Base-by-base conservation (phyloP, 2,329 filamentous ascomycete genomes). In the Leptographium galeiforme region DNA sequence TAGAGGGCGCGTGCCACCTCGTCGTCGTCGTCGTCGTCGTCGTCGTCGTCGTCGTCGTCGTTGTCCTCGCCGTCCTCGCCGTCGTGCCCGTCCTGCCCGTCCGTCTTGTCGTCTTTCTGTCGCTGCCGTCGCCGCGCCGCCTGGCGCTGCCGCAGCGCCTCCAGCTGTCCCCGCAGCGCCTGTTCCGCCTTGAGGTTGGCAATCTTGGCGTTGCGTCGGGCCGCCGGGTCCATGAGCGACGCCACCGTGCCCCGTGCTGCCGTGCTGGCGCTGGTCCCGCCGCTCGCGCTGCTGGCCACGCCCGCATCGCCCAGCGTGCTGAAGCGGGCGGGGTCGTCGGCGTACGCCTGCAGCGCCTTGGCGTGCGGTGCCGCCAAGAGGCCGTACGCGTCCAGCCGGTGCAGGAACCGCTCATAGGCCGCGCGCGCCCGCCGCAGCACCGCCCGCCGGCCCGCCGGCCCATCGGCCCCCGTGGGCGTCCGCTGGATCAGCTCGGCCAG, bases 101-200 rank as follows among this genome's bases (percentile, higher is more conserved):
- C 54, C 67, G 18, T 45, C 49, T 44, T 40, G 6, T 25, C 50
- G 51, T 46, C 50, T 45, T 51, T 54, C 38, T 43, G 54, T n/a
- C 41, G 32, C 49, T 25, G 47, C 41, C 51, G 50, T 13, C 54
- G 52, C n/a, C 52, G 47, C 50, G 53, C 55, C 11, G 50, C 61
- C 44, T 72, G 71, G 44, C 74, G 70, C 39, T 63, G 63, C 52
- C 69, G 67, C 61, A 76, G 67, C 40, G 64, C 66, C 67, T 89
- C 87, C n/a, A 97, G 74, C 66, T 85, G 90, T 59, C 82, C 76
- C 68, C 88, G 89, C 56, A 98, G 69, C 57, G 85, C 82, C 66
- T 93, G 95, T 67, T 97, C 93, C 51, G 87, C 79, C 61, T 81
- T 83, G 69, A 89, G 96, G 56, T 86, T 82, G 46, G 81, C 78